Evolutionary conservation across 106 monocot genomes (phyloP), one percentile per base, ranked within the genome.

Genomic region (Triglochin maritima): DNA sequence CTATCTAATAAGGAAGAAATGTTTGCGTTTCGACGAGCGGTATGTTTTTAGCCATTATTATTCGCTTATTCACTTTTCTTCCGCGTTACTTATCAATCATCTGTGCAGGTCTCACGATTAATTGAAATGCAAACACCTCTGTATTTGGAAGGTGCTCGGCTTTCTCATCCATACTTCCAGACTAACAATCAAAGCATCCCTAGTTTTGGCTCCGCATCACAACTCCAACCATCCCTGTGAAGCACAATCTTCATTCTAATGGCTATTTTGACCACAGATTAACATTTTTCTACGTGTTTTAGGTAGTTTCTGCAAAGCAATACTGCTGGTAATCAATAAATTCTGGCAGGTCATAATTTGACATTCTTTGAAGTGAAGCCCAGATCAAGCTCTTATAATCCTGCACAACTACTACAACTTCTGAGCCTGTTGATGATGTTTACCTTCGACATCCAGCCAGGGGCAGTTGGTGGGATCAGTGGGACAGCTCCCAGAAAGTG

Each of bases 21-120:
- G 82, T 94, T 94, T 76, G 94, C 94, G 43, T 94, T 94, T 64
- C 84, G 76, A 14, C 80, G 87, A 81, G 94, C 94, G 11, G 94
- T 95, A 78, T 77, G 80, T 76, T 51, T 16, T 17, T 14, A 63
- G 10, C 50, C 17, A 52, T 44, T 11, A 17, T 8, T 11, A 11
- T 53, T 67, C 0, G 54, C 13, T 51, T 54, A 50, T 49, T 3
- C 4, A 12, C 55, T 55, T 66, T 4, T 66, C 16, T 3, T 17
- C 52, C 17, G 17, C 50, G 3, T 66, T 5, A 17, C 2, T 17
- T 16, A 50, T 9, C 6, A 11, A 66, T 59, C 6, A 4, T 49
- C 64, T 76, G 0, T 75, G 77, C 92, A 87, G 87, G 76, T 83
- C 11, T 92, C 85, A 9, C 70, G 94, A 44, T 68, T 94, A 74